Conservation (phyloP, 2,329 filamentous ascomycete species). For the Alternaria incomplexa region DNA sequence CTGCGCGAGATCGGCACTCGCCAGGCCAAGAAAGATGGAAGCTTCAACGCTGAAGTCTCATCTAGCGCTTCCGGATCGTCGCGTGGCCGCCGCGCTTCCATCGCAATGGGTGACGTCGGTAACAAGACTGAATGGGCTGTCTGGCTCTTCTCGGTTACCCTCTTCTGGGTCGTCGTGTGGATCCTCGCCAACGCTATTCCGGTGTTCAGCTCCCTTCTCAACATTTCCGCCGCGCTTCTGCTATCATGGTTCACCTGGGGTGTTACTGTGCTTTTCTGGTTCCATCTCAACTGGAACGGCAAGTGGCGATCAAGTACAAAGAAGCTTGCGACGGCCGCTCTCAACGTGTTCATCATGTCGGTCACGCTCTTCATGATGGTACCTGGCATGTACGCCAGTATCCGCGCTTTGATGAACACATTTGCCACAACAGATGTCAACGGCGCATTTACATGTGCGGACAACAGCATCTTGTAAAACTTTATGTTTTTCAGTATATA, state of each 20-base stretch:
- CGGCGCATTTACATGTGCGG: slow-evolving; percentile 37
- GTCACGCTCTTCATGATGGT: slow-evolving; percentile 32
- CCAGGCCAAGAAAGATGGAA: slow-evolving; percentile 17
- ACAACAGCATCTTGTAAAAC: slow-evolving; percentile 31
- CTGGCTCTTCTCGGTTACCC: slow-evolving; percentile 29
- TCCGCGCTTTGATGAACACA: slow-evolving; percentile 25
- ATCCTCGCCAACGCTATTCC: slow-evolving; percentile 38
- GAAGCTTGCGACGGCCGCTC: slow-evolving; percentile 26
- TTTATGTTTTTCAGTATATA: neutral
- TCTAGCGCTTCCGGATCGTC: slow-evolving; percentile 13
- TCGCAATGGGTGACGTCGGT: slow-evolving; percentile 18
- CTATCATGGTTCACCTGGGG: slow-evolving; percentile 39
- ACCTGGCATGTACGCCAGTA: slow-evolving; percentile 35
- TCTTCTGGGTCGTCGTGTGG: slow-evolving; percentile 37
- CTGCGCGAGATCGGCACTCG: slow-evolving; percentile 24
- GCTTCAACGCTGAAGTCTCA: neutral
- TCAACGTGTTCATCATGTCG: slow-evolving; percentile 31
- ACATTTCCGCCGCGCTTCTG: slow-evolving; percentile 32
- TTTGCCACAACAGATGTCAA: slow-evolving; percentile 37
- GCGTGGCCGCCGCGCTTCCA: slow-evolving; percentile 23
- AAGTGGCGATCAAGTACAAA: slow-evolving; percentile 26
- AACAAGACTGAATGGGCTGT: slow-evolving; percentile 25
- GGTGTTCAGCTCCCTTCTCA: slow-evolving; percentile 34
- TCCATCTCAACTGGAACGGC: slow-evolving; percentile 36
- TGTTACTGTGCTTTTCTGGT: slow-evolving; percentile 38